A percentile compares a stretch with the other conserved stretches of the same genome.
These are phyloP conservation scores for Colletotrichum endophyticum DNA, from an alignment of 2,329 filamentous ascomycete genomes.

Conservation along the genomic window DNA sequence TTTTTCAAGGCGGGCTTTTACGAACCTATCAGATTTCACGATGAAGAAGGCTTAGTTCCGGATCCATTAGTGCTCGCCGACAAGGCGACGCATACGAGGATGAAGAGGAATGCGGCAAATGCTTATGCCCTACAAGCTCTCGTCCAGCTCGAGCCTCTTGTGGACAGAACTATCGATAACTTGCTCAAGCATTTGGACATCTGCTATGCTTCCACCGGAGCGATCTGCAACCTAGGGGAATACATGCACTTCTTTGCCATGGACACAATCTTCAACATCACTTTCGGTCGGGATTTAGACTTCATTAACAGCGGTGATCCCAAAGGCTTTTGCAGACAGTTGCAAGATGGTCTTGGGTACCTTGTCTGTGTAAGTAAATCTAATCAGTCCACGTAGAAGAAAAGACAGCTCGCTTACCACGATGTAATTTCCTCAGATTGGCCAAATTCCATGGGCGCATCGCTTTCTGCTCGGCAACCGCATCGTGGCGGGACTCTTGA, in stretches of 20 bases:
- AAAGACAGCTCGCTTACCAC: background rate
- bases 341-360: background rate
- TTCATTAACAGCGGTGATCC: background rate
- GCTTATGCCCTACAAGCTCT: constrained; percentile 7
- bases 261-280: background rate
- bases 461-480: background rate
- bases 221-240: background rate
- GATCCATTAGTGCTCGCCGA: constrained; percentile 8
- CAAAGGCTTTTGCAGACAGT: background rate
- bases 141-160: constrained; percentile 4
- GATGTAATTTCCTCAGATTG: background rate
- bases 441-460: background rate
- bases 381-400: background rate
- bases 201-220: background rate
- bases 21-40: background rate
- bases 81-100: background rate
- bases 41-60: constrained; percentile 10
- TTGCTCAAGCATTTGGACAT: background rate
- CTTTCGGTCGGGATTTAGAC: background rate
- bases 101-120: constrained; percentile 7
- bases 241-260: background rate
- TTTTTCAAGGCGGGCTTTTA: constrained; percentile 10
- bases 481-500: background rate
- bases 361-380: background rate
- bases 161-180: background rate